Conservation (phyloP, 139 green algal genomes). For the Haematococcus sp. region DNA sequence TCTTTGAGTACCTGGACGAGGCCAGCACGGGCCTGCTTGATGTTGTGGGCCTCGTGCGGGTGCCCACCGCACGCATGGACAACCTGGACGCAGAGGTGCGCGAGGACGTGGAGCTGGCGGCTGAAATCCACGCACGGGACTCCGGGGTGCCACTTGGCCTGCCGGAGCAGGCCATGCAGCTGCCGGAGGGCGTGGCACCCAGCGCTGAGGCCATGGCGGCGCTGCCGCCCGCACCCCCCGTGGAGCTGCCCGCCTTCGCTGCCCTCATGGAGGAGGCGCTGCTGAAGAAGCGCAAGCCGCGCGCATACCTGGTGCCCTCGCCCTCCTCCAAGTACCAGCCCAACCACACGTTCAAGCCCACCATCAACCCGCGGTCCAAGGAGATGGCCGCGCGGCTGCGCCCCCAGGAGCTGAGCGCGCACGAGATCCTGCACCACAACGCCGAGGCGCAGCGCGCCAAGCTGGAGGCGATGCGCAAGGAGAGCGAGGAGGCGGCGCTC, state of each 20-base stretch:
- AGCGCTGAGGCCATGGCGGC: not conserved
- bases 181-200: not conserved
- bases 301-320: constrained; percentile 67
- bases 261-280: constrained; percentile 66
- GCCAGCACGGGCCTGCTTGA: constrained; percentile 29
- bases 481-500: constrained; percentile 43
- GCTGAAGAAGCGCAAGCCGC: constrained; percentile 19
- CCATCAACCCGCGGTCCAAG: constrained; percentile 54
- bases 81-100: constrained; percentile 61
- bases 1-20: constrained; percentile 75
- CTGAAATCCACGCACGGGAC: not conserved
- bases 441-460: constrained; percentile 21
- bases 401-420: constrained; percentile 25
- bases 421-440: constrained; percentile 35
- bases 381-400: constrained; percentile 46
- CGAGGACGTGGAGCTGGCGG: constrained; percentile 56
- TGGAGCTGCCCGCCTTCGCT: constrained; percentile 33
- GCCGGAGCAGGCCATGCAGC: not conserved
- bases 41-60: constrained; percentile 43
- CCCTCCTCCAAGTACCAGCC: constrained; percentile 49
- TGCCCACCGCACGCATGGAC: constrained; percentile 28
- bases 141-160: constrained; percentile 6
- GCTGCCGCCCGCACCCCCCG: not conserved
- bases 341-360: constrained; percentile 56
- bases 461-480: constrained; percentile 38